Percentiles rank a stretch among this genome's conserved stretches.
Conservation (phyloP, 2,329 filamentous ascomycete species). For the Monosporascus sp. region DNA sequence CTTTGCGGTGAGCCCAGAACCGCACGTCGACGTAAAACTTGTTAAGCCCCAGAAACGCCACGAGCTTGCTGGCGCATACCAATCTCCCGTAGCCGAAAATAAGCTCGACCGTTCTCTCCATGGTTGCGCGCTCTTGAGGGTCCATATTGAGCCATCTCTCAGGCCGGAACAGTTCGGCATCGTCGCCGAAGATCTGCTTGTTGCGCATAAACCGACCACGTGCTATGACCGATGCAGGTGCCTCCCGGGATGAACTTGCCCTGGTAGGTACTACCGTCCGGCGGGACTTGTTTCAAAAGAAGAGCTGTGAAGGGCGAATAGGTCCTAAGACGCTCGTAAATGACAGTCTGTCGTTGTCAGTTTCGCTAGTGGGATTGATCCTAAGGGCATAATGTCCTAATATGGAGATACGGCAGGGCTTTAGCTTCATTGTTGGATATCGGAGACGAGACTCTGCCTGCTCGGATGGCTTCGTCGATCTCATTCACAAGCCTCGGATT, state of each 20-base stretch:
- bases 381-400: neutral
- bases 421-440: constrained; percentile 22
- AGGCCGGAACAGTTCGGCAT: constrained; percentile 33
- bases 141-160: constrained; percentile 35
- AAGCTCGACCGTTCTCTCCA: constrained; percentile 27
- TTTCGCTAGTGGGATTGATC: neutral
- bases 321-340: constrained; percentile 31
- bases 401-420: constrained; percentile 27
- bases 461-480: constrained; percentile 29
- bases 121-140: constrained; percentile 18
- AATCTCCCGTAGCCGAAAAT: constrained; percentile 32
- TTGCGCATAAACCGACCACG: constrained; percentile 28
- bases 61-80: constrained; percentile 32
- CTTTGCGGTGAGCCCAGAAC: neutral
- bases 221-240: constrained; percentile 31
- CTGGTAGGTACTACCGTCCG: constrained; percentile 23
- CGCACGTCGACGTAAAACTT: constrained; percentile 35
- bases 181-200: constrained; percentile 21
- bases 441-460: constrained; percentile 25
- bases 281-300: constrained; percentile 18
- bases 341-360: constrained; percentile 20
- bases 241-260: constrained; percentile 32
- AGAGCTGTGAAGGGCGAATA: constrained; percentile 25
- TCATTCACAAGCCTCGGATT: constrained; percentile 38
- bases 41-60: constrained; percentile 34